phyloP scores from a whole-genome alignment of 495 filamentous ascomycete species.

The Penicillium lividum region DNA sequence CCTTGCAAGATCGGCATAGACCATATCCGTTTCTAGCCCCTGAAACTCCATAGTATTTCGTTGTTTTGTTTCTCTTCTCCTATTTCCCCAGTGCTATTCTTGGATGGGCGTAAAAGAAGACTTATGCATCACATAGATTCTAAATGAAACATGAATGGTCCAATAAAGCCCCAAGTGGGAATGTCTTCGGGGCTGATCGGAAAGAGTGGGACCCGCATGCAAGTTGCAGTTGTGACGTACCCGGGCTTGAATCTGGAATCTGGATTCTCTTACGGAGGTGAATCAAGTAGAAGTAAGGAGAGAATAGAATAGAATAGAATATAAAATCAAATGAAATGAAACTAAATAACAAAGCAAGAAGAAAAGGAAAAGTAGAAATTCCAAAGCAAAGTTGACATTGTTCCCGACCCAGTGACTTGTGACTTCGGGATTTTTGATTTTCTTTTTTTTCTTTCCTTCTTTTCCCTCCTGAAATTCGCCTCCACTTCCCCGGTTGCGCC shows the following conservation, averaged over 20 bases:
- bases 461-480: slow-evolving; percentile 9
- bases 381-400: too few species aligned
- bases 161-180: slow-evolving; percentile 14
- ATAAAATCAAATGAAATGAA: background rate
- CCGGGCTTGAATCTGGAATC: background rate
- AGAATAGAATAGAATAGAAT: background rate
- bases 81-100: background rate
- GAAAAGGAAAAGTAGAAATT: background rate
- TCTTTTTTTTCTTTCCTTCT: slow-evolving; percentile 5
- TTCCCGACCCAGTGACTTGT: background rate
- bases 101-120: background rate
- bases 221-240: slow-evolving; percentile 21
- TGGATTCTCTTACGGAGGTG: slow-evolving; percentile 1
- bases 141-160: slow-evolving; percentile 15
- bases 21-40: background rate
- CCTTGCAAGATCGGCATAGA: slow-evolving; percentile 3
- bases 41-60: background rate
- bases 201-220: slow-evolving; percentile 17
- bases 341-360: background rate
- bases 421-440: slow-evolving; percentile 6
- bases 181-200: slow-evolving; percentile 28
- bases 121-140: slow-evolving; percentile 10
- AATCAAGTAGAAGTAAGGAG: slow-evolving; percentile 1
- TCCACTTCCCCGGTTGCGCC: background rate
- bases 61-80: background rate